Percentiles rank a stretch among this genome's conserved stretches.
Evolutionary conservation across 179 eudicot genomes (phyloP).

Genomic region (Heliamphora pulchella): DNA sequence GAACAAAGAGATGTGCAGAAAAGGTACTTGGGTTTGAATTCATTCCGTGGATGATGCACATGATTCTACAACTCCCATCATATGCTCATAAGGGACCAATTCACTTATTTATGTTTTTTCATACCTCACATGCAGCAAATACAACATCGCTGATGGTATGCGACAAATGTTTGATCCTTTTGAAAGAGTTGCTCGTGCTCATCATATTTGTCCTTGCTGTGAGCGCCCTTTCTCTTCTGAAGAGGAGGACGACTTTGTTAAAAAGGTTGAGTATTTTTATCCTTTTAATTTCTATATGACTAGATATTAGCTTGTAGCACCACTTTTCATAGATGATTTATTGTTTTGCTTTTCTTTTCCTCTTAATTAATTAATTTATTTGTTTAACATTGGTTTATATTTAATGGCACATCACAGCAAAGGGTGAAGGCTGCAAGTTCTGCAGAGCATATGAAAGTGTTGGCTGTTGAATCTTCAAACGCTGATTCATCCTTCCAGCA

Average conservation of each 20-base stretch:
- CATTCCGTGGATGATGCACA: not conserved
- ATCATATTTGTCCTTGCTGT: constrained; percentile 83
- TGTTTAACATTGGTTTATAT: constrained; percentile 5
- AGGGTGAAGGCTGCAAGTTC: constrained; percentile 43
- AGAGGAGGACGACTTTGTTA: constrained; percentile 82
- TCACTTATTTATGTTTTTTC: not conserved
- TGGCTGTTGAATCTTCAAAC: constrained; percentile 40
- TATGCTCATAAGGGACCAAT: not conserved
- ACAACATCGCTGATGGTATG: constrained; percentile 54
- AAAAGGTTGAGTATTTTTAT: constrained; percentile 44
- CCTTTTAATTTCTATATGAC: not conserved
- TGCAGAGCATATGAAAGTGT: constrained; percentile 41
- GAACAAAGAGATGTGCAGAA: constrained; percentile 53
- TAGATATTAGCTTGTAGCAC: constrained; percentile 13
- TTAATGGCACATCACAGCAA: constrained; percentile 48
- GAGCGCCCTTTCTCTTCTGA: constrained; percentile 84
- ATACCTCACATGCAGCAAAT: constrained; percentile 34
- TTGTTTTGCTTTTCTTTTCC: not conserved
- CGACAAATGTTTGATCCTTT: constrained; percentile 58
- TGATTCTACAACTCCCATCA: not conserved
- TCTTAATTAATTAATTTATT: not conserved
- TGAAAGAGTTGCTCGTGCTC: constrained; percentile 59
- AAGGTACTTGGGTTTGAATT: constrained; percentile 42
- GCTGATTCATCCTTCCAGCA: constrained; percentile 74
- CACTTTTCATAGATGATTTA: not conserved